Conservation (phyloP, 2,329 filamentous ascomycete species). For the Gaeumannomyces sp. region DNA sequence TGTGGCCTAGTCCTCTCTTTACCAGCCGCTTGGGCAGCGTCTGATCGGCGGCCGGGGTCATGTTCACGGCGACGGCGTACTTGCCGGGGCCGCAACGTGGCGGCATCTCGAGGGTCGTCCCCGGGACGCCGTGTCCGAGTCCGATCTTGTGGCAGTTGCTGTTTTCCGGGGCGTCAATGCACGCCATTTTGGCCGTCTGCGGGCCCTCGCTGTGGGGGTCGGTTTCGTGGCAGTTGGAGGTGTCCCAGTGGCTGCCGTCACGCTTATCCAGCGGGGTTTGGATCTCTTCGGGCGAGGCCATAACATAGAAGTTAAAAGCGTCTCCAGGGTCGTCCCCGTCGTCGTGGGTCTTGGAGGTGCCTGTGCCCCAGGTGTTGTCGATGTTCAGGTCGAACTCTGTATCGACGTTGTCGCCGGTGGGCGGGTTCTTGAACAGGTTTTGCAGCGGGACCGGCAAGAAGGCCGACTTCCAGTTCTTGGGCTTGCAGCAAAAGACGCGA, state of each 20-base stretch:
- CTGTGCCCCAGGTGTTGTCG: background rate
- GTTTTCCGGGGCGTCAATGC: slow-evolving; percentile 21
- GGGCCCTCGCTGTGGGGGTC: too few species aligned
- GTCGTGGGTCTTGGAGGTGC: too few species aligned
- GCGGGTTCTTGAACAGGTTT: slow-evolving; percentile 8
- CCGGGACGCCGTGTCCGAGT: slow-evolving; percentile 27
- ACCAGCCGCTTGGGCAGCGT: too few species aligned
- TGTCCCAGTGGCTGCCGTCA: too few species aligned
- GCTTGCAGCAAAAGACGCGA: background rate
- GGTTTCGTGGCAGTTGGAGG: too few species aligned
- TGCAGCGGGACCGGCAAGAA: slow-evolving; percentile 8
- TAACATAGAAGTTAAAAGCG: slow-evolving; percentile 23
- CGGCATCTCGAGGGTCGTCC: slow-evolving; percentile 36
- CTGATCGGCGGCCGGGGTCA: slow-evolving; percentile 21
- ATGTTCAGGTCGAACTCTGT: slow-evolving; percentile 1
- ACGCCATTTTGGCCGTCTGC: too few species aligned
- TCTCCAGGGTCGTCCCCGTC: slow-evolving; percentile 24
- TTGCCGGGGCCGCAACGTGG: too few species aligned
- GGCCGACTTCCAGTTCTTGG: background rate
- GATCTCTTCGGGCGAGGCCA: too few species aligned
- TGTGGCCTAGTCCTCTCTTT: too few species aligned
- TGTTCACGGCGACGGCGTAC: slow-evolving; percentile 22
- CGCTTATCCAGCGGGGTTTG: too few species aligned
- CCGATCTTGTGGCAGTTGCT: slow-evolving; percentile 33
- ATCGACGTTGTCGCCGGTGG: background rate